phyloP scores from a whole-genome alignment of 352 stramenopile species.

The Blastocystis hominis region DNA sequence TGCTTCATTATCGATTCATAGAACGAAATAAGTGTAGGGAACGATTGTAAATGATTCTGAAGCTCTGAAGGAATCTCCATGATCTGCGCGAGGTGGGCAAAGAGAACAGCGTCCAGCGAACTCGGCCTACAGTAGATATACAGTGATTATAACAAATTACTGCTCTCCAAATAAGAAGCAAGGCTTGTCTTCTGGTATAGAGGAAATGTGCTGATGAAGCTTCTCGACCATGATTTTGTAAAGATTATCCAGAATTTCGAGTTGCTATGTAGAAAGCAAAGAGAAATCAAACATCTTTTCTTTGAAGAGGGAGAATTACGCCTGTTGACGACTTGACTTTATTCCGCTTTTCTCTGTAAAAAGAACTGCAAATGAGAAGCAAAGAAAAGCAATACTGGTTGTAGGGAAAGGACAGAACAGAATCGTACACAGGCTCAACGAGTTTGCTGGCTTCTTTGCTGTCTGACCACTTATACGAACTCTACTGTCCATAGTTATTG shows the following conservation, averaged over 20 bases:
- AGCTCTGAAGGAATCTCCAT: not conserved
- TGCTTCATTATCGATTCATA: constrained; percentile 43
- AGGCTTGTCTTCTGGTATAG: not conserved
- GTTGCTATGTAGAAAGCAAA: not conserved
- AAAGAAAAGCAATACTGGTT: not conserved
- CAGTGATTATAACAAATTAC: not conserved
- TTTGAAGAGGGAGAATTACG: not conserved
- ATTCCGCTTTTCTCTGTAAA: not conserved
- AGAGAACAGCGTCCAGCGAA: constrained; percentile 27
- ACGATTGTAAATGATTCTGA: not conserved
- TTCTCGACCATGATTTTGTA: constrained; percentile 38
- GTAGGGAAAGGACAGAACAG: constrained; percentile 21
- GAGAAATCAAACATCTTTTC: not conserved
- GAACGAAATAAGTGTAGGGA: not conserved
- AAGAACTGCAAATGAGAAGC: not conserved
- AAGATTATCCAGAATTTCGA: constrained; percentile 10
- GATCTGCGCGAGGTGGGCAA: constrained; percentile 21
- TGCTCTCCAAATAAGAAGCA: not conserved
- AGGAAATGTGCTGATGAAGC: not conserved
- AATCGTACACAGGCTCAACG: not conserved
- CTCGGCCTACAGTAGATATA: not conserved
- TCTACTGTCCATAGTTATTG: not conserved
- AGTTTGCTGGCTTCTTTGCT: not conserved
- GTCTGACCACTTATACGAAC: not conserved
- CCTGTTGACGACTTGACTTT: not conserved